A percentile compares a stretch with the other conserved stretches of the same genome.
Evolutionary conservation across 768 basidiomycete genomes (phyloP).

Genomic region (Tylopilus rubrobrunneus): DNA sequence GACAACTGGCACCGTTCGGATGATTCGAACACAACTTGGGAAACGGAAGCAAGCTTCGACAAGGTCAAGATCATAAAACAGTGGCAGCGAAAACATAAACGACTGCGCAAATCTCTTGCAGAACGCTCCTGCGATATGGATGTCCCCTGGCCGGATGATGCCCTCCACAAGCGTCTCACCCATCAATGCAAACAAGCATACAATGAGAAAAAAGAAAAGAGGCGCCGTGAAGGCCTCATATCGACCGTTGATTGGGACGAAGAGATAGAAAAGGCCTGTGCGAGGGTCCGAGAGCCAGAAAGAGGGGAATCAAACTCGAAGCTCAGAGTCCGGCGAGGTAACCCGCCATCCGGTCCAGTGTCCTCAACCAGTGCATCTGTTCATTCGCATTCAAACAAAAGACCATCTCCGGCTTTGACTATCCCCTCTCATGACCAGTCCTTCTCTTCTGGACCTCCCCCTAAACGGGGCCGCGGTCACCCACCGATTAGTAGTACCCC

Average conservation of each 20-base stretch:
- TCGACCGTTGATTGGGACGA: conserved; percentile 25
- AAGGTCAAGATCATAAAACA: conserved; percentile 14
- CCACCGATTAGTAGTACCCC: conserved; percentile 3
- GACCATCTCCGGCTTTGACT: conserved; percentile 12
- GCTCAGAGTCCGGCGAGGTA: conserved; percentile 20
- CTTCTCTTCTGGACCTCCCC: conserved; percentile 8
- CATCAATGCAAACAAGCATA: conserved; percentile 42
- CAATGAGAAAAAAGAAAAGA: conserved; percentile 38
- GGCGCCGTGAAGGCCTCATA: not conserved
- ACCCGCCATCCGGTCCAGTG: conserved; percentile 3
- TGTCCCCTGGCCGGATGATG: conserved; percentile 37
- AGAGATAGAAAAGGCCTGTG: conserved; percentile 21
- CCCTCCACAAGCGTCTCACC: conserved; percentile 42
- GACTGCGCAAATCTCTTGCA: conserved; percentile 29
- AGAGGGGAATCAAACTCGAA: conserved; percentile 20
- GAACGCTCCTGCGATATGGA: conserved; percentile 35
- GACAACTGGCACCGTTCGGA: conserved; percentile 47
- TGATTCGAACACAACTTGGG: conserved; percentile 56
- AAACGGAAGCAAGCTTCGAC: conserved; percentile 24
- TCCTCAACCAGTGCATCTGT: conserved; percentile 3
- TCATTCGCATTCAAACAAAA: conserved; percentile 4
- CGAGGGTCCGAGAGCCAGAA: conserved; percentile 25
- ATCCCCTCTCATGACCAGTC: conserved; percentile 11
- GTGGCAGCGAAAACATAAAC: conserved; percentile 36
- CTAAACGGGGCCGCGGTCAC: conserved; percentile 8